Base-by-base conservation (phyloP, 169 alveolate species). In the Toxoplasma gondii region DNA sequence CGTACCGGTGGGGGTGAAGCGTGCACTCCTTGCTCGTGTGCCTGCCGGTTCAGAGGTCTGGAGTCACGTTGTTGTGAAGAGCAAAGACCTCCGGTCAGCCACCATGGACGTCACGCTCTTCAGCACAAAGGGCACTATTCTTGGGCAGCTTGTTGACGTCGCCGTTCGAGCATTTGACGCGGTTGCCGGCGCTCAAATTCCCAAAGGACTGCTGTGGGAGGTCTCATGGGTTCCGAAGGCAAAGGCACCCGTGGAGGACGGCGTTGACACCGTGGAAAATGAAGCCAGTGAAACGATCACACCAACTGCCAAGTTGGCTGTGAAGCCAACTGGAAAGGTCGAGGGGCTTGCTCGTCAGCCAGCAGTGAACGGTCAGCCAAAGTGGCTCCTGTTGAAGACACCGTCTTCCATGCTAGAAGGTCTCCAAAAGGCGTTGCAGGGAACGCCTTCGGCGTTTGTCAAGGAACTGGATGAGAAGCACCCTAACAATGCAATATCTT, bases 1-100 rank as follows among this genome's bases (percentile, higher is more conserved):
- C 95, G 97, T 96, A 34, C 97, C 97, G 31, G 96, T 96, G 41
- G 88, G 94, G 41, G 93, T 96, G 45, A 93, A 92, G 54, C 92
- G 90, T 64, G 94, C 78, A 39, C 38, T 43, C 22, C 74, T 96
- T 67, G 70, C 82, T 58, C 67, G 90, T 31, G 44, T 45, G 67
- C 92, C 86, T 36, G 88, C 96, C 17, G 93, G 84, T 5, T 44
- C 70, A 16, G 88, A 45, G 53, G 64, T 67, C 38, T 94, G 91
- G 92, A 88, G 92, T 67, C 96, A 88, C 88, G 83, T 91, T 29
- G 86, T 53, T 29, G n/a, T 94, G 70, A 81, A 70, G 49, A 70
- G 41, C 78, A 69, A 74, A 49, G 96, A 94, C 41, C 29, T 90
- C 44, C 64, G 69, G 64, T 78, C 88, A 10, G 96, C 96, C 36